These are phyloP conservation scores for Candida nanaspora DNA, from an alignment of 805 yeast genomes.

Conservation along the genomic window DNA sequence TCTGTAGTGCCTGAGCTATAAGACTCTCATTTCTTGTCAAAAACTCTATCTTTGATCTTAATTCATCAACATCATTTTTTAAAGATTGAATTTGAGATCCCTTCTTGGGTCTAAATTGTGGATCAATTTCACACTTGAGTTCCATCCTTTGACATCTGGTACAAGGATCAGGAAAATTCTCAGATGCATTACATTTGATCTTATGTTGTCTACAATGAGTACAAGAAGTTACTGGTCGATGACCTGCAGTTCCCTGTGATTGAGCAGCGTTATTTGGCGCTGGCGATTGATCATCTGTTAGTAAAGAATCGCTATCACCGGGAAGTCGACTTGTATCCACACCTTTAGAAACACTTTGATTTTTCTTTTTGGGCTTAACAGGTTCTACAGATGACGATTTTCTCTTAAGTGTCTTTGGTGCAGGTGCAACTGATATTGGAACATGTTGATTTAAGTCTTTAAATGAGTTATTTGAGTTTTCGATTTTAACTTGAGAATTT, in stretches of 20 bases:
- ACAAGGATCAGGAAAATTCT: constrained; percentile 75
- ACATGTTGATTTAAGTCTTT: no score
- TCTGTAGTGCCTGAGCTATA: constrained; percentile 55
- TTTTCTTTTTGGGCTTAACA: constrained; percentile 5
- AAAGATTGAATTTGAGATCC: constrained; percentile 84
- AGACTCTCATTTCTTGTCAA: constrained; percentile 59
- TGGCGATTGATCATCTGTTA: not conserved
- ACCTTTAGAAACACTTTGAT: not conserved
- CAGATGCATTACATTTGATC: constrained; percentile 87
- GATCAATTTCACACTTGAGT: constrained; percentile 80
- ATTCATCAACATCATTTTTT: constrained; percentile 77
- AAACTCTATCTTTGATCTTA: constrained; percentile 65
- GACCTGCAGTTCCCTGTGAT: constrained; percentile 43
- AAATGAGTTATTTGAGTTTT: no score
- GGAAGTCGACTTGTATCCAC: not conserved
- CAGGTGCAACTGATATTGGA: no score
- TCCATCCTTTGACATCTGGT: constrained; percentile 76
- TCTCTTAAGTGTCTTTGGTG: not conserved
- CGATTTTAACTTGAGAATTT: no score
- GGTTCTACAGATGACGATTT: not conserved
- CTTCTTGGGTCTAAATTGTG: constrained; percentile 83
- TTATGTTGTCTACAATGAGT: constrained; percentile 94
- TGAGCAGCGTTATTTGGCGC: not conserved
- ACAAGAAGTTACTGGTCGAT: constrained; percentile 87
- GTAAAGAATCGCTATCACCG: not conserved